Base-by-base conservation (phyloP, 177 flowering plant genomes). In the Vitis hybrid region DNA sequence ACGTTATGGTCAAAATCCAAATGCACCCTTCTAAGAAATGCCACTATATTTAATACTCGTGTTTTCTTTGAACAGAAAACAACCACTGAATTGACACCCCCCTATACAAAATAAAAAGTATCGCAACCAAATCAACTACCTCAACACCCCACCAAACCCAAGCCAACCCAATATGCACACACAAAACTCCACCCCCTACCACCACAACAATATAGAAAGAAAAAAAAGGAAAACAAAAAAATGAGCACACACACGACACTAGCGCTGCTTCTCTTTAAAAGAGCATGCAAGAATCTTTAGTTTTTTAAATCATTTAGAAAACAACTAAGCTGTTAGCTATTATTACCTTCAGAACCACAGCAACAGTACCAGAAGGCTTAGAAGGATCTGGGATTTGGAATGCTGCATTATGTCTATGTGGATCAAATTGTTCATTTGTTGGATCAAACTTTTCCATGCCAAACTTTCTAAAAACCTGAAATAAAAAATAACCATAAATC, bases 391-490 rank as follows among this genome's bases (percentile, higher is more conserved):
- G 90, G 26, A 90, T 74, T 83, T 91, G 91, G 75, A 90, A 93
- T 7, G 87, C 86, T 8, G 99, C 99, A 81, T 89, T 80, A 70
- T 93, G 99, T 75, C 85, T 86, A 66, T 91, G 76, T 59, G 99
- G 99, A 80, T 95, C 97, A 81, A 95, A 95, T 66, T 82, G 84
- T 78, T 95, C 99, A 78, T 89, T 78, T 18, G 68, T 56, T 26
- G 98, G 89, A 72, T 93, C 91, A 75, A 68, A 90, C 65, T 88
- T 91, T 74, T 86, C 93, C 13, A 95, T 70, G 22, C 98, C 97
- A 76, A 63, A 83, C 79, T 91, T 93, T 63, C 65, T 87, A 62
- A 93, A 88, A 50, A 88, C 97, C 99, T 95, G 87, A 71, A 76
- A 62, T 19, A 14, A 62, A 69, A 61, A 62, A 22, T 19, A 62